phyloP scores from a whole-genome alignment of 306 rosid species.

The Pyrus communis region DNA sequence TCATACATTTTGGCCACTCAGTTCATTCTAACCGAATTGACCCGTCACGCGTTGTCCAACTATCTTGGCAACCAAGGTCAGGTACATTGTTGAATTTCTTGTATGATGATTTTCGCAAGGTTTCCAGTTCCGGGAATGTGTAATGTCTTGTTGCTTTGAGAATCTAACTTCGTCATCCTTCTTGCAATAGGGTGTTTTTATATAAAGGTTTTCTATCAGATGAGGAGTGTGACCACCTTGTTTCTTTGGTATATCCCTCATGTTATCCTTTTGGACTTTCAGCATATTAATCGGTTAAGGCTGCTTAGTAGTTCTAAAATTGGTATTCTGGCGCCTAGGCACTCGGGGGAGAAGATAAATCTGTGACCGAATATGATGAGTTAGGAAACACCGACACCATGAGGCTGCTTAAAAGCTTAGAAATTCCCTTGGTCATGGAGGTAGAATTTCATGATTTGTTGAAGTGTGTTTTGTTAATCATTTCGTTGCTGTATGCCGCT shows the following conservation, averaged over 20 bases:
- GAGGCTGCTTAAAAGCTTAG: conserved; percentile 13
- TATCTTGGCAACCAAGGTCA: conserved; percentile 97
- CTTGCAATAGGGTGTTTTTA: conserved; percentile 57
- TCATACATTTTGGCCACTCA: conserved; percentile 18
- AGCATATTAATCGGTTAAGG: background rate
- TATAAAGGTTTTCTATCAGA: conserved; percentile 55
- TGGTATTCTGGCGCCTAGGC: conserved; percentile 35
- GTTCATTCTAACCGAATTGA: conserved; percentile 42
- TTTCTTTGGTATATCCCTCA: conserved; percentile 49
- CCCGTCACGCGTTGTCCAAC: conserved; percentile 67
- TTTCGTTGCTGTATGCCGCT: background rate
- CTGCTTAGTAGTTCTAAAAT: conserved; percentile 6
- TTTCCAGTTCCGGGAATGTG: background rate
- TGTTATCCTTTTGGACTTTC: conserved; percentile 2
- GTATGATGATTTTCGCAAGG: background rate
- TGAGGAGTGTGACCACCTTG: conserved; percentile 73
- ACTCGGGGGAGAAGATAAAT: conserved; percentile 21
- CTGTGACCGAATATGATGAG: conserved; percentile 22
- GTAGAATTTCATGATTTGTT: conserved; percentile 32
- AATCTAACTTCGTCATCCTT: conserved; percentile 8
- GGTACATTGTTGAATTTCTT: conserved; percentile 49
- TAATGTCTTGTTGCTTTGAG: background rate
- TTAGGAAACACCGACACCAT: conserved; percentile 15
- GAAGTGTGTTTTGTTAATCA: background rate
- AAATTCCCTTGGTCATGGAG: conserved; percentile 22